Percentiles rank a stretch among this genome's conserved stretches.
These are phyloP conservation scores for Piromyces finnis DNA, from an alignment of 192 early-diverging fungal genomes.

Conservation along the genomic window DNA sequence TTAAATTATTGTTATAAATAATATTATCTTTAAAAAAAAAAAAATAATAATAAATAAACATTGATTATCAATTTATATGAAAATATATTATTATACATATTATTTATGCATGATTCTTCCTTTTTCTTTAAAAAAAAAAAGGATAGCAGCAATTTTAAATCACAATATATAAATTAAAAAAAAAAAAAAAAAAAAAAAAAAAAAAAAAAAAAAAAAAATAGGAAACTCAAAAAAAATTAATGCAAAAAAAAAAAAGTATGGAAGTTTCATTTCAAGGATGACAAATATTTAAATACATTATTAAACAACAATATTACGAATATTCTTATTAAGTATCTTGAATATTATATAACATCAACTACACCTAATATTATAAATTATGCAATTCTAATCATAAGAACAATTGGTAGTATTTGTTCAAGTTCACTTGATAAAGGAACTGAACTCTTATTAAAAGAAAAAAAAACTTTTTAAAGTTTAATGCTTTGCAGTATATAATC, in stretches of 20 bases:
- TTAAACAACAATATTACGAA: neutral
- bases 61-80: too few relatives aligned
- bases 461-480: neutral
- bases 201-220: too few relatives aligned
- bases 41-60: too few relatives aligned
- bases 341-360: neutral
- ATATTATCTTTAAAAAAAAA: too few relatives aligned
- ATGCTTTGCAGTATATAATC: neutral
- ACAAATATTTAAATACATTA: neutral
- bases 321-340: neutral
- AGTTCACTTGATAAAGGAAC: neutral
- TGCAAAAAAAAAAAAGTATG: neutral
- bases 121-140: too few relatives aligned
- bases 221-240: neutral
- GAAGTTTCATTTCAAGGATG: neutral
- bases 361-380: neutral
- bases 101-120: too few relatives aligned
- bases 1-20: too few relatives aligned
- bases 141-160: too few relatives aligned
- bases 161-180: too few relatives aligned
- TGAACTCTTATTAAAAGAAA: neutral
- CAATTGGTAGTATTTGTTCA: neutral
- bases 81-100: too few relatives aligned
- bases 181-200: too few relatives aligned
- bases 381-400: neutral